A percentile compares a stretch with the other conserved stretches of the same genome.
These are phyloP conservation scores for Xylaria scruposa DNA, from an alignment of 495 filamentous ascomycete species.

Conservation along the genomic window DNA sequence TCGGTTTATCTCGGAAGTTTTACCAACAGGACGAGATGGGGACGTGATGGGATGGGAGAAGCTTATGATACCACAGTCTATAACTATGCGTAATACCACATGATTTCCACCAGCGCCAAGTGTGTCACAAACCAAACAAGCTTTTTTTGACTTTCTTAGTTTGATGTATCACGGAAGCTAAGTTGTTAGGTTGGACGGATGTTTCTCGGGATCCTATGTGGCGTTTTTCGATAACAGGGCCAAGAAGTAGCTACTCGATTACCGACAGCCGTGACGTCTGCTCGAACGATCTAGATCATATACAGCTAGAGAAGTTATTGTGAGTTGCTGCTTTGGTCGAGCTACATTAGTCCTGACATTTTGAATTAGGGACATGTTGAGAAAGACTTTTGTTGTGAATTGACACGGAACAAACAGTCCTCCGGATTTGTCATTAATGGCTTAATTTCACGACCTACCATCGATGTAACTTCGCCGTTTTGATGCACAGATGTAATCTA, in stretches of 20 bases:
- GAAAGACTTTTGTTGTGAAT: neutral
- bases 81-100: constrained; percentile 13
- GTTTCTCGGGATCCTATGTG: neutral
- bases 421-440: neutral
- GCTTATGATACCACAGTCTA: constrained; percentile 23
- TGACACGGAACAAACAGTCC: neutral
- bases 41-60: neutral
- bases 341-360: neutral
- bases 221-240: neutral
- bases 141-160: neutral
- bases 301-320: neutral
- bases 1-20: neutral
- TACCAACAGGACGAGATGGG: neutral
- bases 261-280: neutral
- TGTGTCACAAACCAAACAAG: neutral
- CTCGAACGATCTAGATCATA: neutral
- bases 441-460: neutral
- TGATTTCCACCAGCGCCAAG: constrained; percentile 10
- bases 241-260: constrained; percentile 9
- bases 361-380: neutral
- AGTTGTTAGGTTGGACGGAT: neutral
- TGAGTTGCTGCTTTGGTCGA: neutral
- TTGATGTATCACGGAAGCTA: neutral
- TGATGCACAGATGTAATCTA: neutral
- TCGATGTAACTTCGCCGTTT: neutral